A percentile compares a stretch with the other conserved stretches of the same genome.
phyloP scores from a whole-genome alignment of 768 basidiomycete genomes.

The Rhodocollybia butyracea region DNA sequence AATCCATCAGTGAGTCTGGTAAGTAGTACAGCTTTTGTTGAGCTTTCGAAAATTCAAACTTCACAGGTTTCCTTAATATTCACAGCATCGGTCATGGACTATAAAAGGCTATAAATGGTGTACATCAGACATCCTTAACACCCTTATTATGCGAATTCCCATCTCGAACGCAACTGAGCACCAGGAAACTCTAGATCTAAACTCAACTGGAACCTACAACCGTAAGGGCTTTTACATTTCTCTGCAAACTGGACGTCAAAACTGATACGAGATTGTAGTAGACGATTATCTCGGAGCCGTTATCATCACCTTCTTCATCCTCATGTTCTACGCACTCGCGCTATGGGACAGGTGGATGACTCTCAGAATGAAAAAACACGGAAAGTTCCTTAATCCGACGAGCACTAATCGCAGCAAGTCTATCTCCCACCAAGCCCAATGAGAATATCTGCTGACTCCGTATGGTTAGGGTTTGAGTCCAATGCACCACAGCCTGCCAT shows the following conservation, averaged over 20 bases:
- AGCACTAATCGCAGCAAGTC: not conserved
- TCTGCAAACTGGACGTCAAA: no score
- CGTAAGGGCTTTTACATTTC: not conserved
- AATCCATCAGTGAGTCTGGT: no score
- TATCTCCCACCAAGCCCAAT: not conserved
- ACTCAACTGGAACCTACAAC: not conserved
- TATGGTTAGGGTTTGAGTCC: no score
- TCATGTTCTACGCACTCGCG: constrained; percentile 32
- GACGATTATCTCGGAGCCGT: constrained; percentile 13
- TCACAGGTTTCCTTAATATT: no score
- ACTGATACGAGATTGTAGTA: no score
- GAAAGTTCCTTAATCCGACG: not conserved
- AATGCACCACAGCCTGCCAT: not conserved
- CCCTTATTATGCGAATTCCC: not conserved
- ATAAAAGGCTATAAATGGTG: no score
- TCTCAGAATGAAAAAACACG: constrained; percentile 23
- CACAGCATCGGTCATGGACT: no score
- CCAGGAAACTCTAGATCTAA: not conserved
- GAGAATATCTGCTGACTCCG: no score
- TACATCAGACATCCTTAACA: not conserved
- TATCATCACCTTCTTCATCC: constrained; percentile 24
- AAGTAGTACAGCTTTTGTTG: no score
- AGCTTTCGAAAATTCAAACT: no score
- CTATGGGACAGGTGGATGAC: constrained; percentile 36
- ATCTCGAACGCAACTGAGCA: not conserved